A percentile compares a stretch with the other conserved stretches of the same genome.
Evolutionary conservation across 2,329 filamentous ascomycete species (phyloP).

Genomic region (Chrysosporium queenslandicum): DNA sequence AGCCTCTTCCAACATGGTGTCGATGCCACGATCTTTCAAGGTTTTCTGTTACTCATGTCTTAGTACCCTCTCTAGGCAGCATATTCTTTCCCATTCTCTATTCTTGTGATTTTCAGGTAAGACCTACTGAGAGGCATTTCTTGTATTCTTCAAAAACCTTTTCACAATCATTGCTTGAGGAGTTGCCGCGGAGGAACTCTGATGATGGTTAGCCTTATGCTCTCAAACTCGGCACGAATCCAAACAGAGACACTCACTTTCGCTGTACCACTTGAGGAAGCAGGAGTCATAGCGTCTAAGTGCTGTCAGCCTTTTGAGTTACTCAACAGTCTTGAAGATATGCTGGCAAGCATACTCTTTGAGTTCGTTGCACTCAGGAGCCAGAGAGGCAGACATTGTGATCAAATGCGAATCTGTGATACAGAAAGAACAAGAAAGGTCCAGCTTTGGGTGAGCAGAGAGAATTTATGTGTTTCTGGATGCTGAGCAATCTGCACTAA

Average conservation of each 20-base stretch:
- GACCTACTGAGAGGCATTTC: constrained; percentile 63
- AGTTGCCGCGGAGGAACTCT: constrained; percentile 85
- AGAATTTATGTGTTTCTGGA: constrained; percentile 6
- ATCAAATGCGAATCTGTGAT: neutral
- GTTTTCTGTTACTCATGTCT: constrained; percentile 51
- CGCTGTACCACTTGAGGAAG: constrained; percentile 98
- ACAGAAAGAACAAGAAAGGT: neutral
- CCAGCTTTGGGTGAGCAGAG: neutral
- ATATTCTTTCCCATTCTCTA: neutral
- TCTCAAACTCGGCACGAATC: neutral
- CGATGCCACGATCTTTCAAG: constrained; percentile 80
- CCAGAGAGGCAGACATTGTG: constrained; percentile 84
- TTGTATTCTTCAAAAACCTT: constrained; percentile 81
- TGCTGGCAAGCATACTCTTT: constrained; percentile 63
- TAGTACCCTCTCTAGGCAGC: neutral
- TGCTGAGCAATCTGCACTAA: neutral
- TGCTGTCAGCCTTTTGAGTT: constrained; percentile 10
- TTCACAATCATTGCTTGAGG: constrained; percentile 76
- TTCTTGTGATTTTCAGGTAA: constrained; percentile 5
- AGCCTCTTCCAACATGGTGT: constrained; percentile 84
- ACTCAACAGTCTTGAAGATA: neutral
- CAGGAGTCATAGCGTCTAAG: constrained; percentile 85
- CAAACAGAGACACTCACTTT: constrained; percentile 55
- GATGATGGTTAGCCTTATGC: constrained; percentile 12
- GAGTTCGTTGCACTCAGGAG: constrained; percentile 86